Percentiles rank a stretch among this genome's conserved stretches.
phyloP scores from a whole-genome alignment of 768 basidiomycete genomes.

The Boletus sensibilis region DNA sequence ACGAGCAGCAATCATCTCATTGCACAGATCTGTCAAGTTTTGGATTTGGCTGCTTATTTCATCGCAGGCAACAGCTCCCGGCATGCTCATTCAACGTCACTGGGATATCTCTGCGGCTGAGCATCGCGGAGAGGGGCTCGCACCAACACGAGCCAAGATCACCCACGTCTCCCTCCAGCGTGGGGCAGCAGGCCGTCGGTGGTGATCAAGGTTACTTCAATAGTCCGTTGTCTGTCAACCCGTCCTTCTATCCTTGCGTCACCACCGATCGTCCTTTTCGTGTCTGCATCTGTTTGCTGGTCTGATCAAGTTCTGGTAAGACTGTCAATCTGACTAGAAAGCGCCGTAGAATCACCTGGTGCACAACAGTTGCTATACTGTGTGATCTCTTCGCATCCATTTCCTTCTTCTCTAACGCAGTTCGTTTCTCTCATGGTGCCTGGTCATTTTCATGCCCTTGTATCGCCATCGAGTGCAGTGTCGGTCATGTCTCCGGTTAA shows the following conservation, averaged over 20 bases:
- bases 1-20: slow-evolving; percentile 14
- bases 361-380: slow-evolving; percentile 10
- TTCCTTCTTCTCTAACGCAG: slow-evolving; percentile 1
- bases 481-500: background rate
- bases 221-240: slow-evolving; percentile 19
- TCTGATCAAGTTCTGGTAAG: slow-evolving; percentile 14
- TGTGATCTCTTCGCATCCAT: slow-evolving; percentile 8
- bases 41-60: background rate
- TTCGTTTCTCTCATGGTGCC: slow-evolving; percentile 8
- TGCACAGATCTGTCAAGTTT: background rate
- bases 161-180: background rate
- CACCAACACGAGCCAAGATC: background rate
- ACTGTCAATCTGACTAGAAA: slow-evolving; percentile 11
- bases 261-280: slow-evolving; percentile 9
- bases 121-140: background rate
- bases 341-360: slow-evolving; percentile 4
- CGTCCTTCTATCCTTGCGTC: slow-evolving; percentile 6
- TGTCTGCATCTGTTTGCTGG: background rate
- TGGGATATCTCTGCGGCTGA: background rate
- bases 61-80: background rate
- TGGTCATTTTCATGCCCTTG: slow-evolving; percentile 6
- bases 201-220: slow-evolving; percentile 8
- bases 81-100: background rate
- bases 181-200: background rate
- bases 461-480: slow-evolving; percentile 13